phyloP scores from a whole-genome alignment of 352 stramenopile species.

The Phytopythium boreale region DNA sequence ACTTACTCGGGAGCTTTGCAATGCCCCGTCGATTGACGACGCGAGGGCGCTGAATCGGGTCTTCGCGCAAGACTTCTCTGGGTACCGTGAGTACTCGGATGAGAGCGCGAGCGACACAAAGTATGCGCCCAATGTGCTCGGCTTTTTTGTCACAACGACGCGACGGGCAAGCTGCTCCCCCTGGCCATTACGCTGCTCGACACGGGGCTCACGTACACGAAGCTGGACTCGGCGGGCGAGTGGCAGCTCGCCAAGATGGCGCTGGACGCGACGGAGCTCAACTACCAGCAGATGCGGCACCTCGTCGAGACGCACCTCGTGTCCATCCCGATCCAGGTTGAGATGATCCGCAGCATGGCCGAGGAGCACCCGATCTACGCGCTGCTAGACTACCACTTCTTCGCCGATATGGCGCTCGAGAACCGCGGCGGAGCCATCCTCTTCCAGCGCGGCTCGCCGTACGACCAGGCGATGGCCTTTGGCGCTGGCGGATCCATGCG shows the following conservation, averaged over 20 bases:
- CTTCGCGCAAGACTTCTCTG: constrained; percentile 25
- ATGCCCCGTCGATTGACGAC: constrained; percentile 10
- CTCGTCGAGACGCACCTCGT: constrained; percentile 27
- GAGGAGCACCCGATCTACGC: constrained; percentile 31
- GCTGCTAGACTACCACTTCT: constrained; percentile 37
- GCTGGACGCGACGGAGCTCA: constrained; percentile 27
- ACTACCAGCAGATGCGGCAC: constrained; percentile 26
- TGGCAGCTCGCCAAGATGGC: constrained; percentile 42
- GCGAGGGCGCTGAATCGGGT: constrained; percentile 17
- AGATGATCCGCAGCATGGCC: constrained; percentile 35
- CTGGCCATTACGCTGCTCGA: constrained; percentile 30
- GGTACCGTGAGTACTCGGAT: constrained; percentile 20
- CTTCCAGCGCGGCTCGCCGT: constrained; percentile 16
- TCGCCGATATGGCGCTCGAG: constrained; percentile 29
- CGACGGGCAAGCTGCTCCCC: constrained; percentile 14
- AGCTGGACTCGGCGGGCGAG: constrained; percentile 19
- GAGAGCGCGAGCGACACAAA: constrained; percentile 17
- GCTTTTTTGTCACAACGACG: constrained; percentile 33
- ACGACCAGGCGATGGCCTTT: constrained; percentile 31
- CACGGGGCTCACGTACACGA: constrained; percentile 25
- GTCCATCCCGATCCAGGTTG: constrained; percentile 36
- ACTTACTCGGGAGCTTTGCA: constrained; percentile 17
- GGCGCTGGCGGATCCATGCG: constrained; percentile 26
- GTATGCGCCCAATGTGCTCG: constrained; percentile 26
- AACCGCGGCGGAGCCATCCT: constrained; percentile 16